Percentiles rank a stretch among this genome's conserved stretches.
These are phyloP conservation scores for Lipomyces japonicus DNA, from an alignment of 805 yeast species.

Conservation along the genomic window DNA sequence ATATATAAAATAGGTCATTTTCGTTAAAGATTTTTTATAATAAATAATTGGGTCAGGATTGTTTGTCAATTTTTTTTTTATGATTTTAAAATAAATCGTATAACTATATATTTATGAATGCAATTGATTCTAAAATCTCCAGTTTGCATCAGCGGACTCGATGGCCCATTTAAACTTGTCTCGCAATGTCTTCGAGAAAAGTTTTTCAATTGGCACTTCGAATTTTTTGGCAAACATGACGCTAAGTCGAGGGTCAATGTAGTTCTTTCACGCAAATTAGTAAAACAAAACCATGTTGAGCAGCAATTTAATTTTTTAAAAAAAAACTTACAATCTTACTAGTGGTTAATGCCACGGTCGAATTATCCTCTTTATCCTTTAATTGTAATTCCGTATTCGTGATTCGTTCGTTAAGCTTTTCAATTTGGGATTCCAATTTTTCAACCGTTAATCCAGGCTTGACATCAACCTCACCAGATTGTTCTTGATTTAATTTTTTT, in stretches of 20 bases:
- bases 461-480: conserved; percentile 54
- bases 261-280: conserved; percentile 45
- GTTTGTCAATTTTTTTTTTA: too few species aligned
- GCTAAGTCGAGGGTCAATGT: conserved; percentile 89
- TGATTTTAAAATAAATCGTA: too few species aligned
- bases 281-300: not conserved
- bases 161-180: conserved; percentile 97
- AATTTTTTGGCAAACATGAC: conserved; percentile 84
- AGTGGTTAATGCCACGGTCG: conserved; percentile 88
- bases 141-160: conserved; percentile 79
- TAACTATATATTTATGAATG: not conserved
- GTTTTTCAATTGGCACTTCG: conserved; percentile 85
- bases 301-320: not conserved
- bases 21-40: too few species aligned
- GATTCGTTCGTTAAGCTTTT: conserved; percentile 67
- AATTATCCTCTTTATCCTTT: conserved; percentile 90
- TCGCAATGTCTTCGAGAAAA: conserved; percentile 84
- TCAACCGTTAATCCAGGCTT: conserved; percentile 55
- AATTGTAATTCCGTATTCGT: conserved; percentile 65
- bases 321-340: conserved; percentile 57
- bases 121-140: conserved; percentile 59
- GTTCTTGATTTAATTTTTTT: conserved; percentile 42
- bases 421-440: conserved; percentile 67
- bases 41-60: too few species aligned
- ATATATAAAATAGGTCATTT: not conserved